Conservation (phyloP, 2,329 filamentous ascomycete genomes). For the Penicillium sp. region DNA sequence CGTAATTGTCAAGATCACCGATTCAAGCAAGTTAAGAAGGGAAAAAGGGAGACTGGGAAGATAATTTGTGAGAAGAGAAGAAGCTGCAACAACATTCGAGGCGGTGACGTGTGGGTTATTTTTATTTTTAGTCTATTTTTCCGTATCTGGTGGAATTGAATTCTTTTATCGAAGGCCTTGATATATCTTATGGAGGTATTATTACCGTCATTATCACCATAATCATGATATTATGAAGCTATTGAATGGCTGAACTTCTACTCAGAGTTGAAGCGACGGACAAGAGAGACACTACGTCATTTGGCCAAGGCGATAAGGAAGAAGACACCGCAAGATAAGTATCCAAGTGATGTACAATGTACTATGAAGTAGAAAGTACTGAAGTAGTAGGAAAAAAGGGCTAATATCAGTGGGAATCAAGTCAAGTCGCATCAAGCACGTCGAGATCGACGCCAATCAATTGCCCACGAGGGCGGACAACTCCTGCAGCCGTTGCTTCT, state of each 20-base stretch:
- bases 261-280: too few relatives aligned
- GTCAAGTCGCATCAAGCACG: too few relatives aligned
- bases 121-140: not conserved
- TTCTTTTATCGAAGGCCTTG: too few relatives aligned
- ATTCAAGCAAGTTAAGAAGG: too few relatives aligned
- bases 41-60: not conserved
- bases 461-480: conserved; percentile 24
- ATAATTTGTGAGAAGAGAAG: not conserved
- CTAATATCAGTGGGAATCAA: not conserved
- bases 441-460: conserved; percentile 13
- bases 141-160: too few relatives aligned
- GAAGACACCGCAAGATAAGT: not conserved
- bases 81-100: conserved; percentile 2
- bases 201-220: too few relatives aligned
- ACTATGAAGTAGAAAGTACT: too few relatives aligned
- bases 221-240: too few relatives aligned
- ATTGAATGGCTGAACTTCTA: not conserved
- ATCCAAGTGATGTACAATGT: too few relatives aligned
- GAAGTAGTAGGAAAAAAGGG: too few relatives aligned
- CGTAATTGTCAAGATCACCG: not conserved
- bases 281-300: not conserved
- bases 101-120: conserved; percentile 12
- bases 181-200: too few relatives aligned
- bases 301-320: not conserved
- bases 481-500: conserved; percentile 56